Evolutionary conservation across 2,329 filamentous ascomycete species (phyloP), one percentile per base, ranked within the genome.

Genomic region (Tympanopsis confertula): DNA sequence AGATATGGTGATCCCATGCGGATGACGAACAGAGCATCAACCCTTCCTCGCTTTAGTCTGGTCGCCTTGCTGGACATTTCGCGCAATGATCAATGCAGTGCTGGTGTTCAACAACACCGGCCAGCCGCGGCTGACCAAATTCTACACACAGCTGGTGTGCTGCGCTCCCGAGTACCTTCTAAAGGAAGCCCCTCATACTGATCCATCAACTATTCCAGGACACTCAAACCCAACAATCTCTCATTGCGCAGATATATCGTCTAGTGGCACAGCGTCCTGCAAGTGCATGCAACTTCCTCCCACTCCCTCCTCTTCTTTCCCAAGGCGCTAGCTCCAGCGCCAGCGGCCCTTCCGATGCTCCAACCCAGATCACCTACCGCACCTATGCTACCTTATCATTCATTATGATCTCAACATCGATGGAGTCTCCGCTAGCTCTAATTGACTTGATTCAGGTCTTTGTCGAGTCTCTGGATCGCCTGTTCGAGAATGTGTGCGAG

Each of bases 401-500:
- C 66, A 98, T 98, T 60, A 70, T 98, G 56, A 98, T 98, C 53
- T 91, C 83, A 24, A 98, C 93, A 4, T 86, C 87, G 4, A 95
- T 91, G 41, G 91, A 98, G 61, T 94, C 86, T 1, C 91, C 91
- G 1, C 80, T 98, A 3, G 91, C 91, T 1, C 72, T 98, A 18
- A 87, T 98, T 44, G 91, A 98, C 59, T 67, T 98, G 39, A 96
- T 98, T 46, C 91, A 98, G 61, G 91, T 98, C 42, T 98, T 95
- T 52, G 91, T 98, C 45, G 91, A 98, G 61, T 81, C 89, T 1
- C 73, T 98, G 24, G 91, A 98, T 58, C 78, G 86, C 45, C 70
- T 98, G 29, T 98, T 98, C 55, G 91, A 96, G 63, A 95, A 98
- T 56, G 91, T 98, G 7, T 98, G 91, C 70, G 91, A 98, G 66